phyloP scores from a whole-genome alignment of 2,329 filamentous ascomycete genomes.

The Xylaria sp. region DNA sequence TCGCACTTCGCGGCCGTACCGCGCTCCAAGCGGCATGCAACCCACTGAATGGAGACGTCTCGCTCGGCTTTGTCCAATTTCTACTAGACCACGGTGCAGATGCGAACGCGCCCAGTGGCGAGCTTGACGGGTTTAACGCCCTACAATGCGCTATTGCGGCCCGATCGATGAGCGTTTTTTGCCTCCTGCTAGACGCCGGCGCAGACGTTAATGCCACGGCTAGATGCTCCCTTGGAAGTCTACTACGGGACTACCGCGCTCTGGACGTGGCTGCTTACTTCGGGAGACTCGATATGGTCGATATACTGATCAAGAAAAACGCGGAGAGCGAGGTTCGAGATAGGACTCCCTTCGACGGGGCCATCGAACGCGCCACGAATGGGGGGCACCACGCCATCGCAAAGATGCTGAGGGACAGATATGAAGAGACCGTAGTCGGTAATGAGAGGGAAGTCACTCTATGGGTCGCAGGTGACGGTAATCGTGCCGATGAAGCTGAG shows the following conservation, averaged over 20 bases:
- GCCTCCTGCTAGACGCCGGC: conserved; percentile 3
- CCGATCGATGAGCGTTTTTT: neutral
- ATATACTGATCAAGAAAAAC: conserved; percentile 4
- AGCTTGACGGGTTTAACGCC: neutral
- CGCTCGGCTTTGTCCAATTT: too few species aligned
- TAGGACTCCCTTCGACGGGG: neutral
- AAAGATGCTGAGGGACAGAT: too few species aligned
- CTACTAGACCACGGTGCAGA: too few species aligned
- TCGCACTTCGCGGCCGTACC: neutral
- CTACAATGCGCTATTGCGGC: neutral
- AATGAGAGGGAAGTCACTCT: too few species aligned
- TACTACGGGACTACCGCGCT: too few species aligned
- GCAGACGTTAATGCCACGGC: neutral
- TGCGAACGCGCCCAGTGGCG: too few species aligned
- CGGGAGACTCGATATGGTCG: conserved; percentile 9
- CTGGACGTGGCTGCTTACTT: neutral
- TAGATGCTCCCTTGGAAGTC: too few species aligned
- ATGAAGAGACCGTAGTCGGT: too few species aligned
- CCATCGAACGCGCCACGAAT: neutral
- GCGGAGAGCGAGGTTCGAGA: neutral
- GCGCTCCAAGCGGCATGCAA: conserved; percentile 1
- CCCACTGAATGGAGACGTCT: neutral
- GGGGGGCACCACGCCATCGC: neutral
- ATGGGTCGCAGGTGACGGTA: too few species aligned
- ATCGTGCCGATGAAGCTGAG: too few species aligned